Evolutionary conservation across 108 stramenopile species (phyloP).

Genomic region (Discostella stelligeroides): DNA sequence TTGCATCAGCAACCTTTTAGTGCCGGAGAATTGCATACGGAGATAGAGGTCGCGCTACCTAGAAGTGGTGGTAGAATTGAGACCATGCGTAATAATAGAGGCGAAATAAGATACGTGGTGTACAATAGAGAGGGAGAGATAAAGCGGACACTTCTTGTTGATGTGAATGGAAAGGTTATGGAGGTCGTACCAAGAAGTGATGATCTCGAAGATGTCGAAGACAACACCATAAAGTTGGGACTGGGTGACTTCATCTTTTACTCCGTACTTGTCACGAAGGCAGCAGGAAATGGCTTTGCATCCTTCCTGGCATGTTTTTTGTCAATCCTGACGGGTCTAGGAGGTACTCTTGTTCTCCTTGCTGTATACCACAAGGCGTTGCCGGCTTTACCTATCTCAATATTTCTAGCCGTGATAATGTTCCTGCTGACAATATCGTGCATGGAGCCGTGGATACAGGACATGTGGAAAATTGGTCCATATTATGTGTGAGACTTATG

Average conservation of each 20-base stretch:
- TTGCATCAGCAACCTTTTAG: conserved; percentile 36
- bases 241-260: conserved; percentile 98
- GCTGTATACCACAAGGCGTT: conserved; percentile 86
- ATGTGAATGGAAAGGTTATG: conserved; percentile 54
- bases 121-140: conserved; percentile 57
- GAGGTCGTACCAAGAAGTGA: conserved; percentile 25
- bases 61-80: conserved; percentile 69
- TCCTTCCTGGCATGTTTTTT: conserved; percentile 88
- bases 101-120: conserved; percentile 52
- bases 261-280: conserved; percentile 91
- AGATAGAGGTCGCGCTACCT: conserved; percentile 66
- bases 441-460: conserved; percentile 76
- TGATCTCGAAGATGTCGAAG: conserved; percentile 39
- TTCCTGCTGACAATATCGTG: conserved; percentile 69
- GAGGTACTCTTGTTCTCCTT: conserved; percentile 87
- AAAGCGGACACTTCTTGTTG: conserved; percentile 64
- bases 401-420: conserved; percentile 83
- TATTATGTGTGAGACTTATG: conserved; percentile 70
- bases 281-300: conserved; percentile 89
- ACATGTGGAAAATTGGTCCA: conserved; percentile 48
- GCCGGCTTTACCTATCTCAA: conserved; percentile 91
- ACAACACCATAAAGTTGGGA: conserved; percentile 61
- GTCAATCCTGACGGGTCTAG: conserved; percentile 84
- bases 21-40: conserved; percentile 50
- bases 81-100: conserved; percentile 17